Evolutionary conservation across 192 early-diverging fungal genomes (phyloP), one percentile per base, ranked within the genome.

Genomic region (Cetraspora pellucida): DNA sequence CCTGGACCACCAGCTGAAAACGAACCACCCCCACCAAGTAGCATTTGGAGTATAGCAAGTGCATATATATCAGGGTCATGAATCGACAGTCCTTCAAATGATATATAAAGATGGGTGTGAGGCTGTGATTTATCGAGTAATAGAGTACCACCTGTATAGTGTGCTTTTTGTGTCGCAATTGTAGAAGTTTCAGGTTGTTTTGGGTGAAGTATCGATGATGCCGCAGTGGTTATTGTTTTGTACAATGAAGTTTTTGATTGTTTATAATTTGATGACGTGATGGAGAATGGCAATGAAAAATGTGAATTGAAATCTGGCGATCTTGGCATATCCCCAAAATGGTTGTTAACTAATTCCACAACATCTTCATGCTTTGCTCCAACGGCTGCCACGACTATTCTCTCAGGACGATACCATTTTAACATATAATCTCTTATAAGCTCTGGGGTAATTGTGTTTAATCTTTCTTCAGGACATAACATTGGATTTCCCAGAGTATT

Each of bases 1-100:
- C 97, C 96, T 1, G 97, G 97, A 10, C 97, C 97, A 73, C 97
- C 97, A 0, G 97, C 97, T 14, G 93, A 95, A 80, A 99, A 99
- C 1, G 94, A 95, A 7, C 95, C 95, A 52, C 97, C 97, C 44
- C 97, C 97, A 28, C 97, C 97, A 80, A 99, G 87, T 44, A 99
- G 84, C 69, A 93, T 88, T 70, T 96, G 92, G 47, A 99, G 83
- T 17, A 93, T 94, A 10, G 97, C 94, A 68, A 98, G 87, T 10
- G 95, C 90, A 82, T 97, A 99, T 16, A 97, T 91, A 78, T 98
- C 97, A 31, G 94, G 87, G 80, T 93, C 91, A 75, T 91, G 87
- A 69, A 95, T 91, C 25, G 90, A 89, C 1, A 94, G 84, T 21
- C 92, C 91, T 81, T 95, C 93, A 81, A 97, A 98, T 0, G 93